Evolutionary conservation across 495 filamentous ascomycete genomes (phyloP).

Genomic region (Penicillium ochrochloron): DNA sequence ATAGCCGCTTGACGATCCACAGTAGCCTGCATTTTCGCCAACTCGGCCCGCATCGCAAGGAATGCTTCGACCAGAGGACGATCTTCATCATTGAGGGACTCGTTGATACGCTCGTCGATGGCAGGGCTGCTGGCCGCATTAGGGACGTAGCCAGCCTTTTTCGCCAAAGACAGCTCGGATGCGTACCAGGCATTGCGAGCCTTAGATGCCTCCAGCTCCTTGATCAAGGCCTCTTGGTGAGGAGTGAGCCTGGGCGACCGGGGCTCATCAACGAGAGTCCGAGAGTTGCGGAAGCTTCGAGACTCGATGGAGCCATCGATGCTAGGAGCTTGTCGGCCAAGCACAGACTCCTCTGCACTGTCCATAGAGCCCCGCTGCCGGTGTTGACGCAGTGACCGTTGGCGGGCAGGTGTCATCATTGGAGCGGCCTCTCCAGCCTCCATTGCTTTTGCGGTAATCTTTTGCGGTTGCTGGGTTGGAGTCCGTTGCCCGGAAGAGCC

Average conservation of each 20-base stretch:
- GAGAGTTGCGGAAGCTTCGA: constrained; percentile 46
- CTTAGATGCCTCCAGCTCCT: constrained; percentile 81
- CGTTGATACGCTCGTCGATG: constrained; percentile 74
- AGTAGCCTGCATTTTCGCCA: constrained; percentile 75
- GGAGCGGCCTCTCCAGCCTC: constrained; percentile 55
- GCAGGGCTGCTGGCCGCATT: constrained; percentile 72
- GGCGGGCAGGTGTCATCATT: constrained; percentile 48
- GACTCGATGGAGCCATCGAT: constrained; percentile 51
- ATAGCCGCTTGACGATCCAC: constrained; percentile 83
- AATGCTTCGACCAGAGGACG: constrained; percentile 91
- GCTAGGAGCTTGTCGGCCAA: constrained; percentile 44
- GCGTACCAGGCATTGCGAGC: constrained; percentile 96
- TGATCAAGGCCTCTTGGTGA: constrained; percentile 62
- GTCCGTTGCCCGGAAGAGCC: constrained; percentile 64
- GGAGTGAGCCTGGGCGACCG: constrained; percentile 50
- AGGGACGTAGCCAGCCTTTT: constrained; percentile 82
- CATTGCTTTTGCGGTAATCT: constrained; percentile 51
- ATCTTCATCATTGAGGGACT: constrained; percentile 86
- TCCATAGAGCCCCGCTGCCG: constrained; percentile 51
- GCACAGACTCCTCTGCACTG: constrained; percentile 50
- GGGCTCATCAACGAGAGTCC: constrained; percentile 47
- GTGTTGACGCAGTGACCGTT: constrained; percentile 49
- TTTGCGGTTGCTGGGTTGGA: constrained; percentile 56
- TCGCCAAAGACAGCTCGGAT: constrained; percentile 87
- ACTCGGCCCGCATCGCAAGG: constrained; percentile 83